Conservation (phyloP, 345 rosid species). For the Eucalyptus curtisii region DNA sequence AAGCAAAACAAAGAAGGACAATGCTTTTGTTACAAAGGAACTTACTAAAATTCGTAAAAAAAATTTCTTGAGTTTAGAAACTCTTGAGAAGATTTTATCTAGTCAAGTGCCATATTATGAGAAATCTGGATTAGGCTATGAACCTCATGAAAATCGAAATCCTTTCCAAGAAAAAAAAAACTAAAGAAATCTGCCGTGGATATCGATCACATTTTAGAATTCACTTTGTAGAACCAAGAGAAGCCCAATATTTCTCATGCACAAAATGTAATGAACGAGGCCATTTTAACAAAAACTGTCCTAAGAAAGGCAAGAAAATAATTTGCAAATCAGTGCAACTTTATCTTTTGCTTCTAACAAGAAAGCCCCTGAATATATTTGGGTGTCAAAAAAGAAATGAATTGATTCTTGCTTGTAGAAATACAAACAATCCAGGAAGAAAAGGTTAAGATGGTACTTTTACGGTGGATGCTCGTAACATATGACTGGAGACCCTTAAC, state of each 20-base stretch:
- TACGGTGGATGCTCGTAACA: not conserved
- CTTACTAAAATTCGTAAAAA: no score
- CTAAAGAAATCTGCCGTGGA: not conserved
- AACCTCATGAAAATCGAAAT: not conserved
- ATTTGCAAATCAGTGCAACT: not conserved
- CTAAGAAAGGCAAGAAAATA: not conserved
- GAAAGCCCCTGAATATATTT: not conserved
- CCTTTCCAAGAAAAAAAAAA: not conserved
- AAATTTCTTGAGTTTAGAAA: no score
- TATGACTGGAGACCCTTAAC: not conserved
- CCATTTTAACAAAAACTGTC: not conserved
- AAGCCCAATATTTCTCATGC: not conserved
- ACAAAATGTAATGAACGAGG: not conserved
- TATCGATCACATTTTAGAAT: not conserved
- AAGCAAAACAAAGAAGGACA: not conserved
- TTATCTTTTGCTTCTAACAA: not conserved
- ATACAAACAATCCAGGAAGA: not conserved
- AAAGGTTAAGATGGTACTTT: not conserved
- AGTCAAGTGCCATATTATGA: not conserved
- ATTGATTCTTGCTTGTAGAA: not conserved
- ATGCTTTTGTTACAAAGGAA: not conserved
- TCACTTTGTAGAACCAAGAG: not conserved
- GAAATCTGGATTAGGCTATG: not conserved
- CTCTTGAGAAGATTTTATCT: not conserved
- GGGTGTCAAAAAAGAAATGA: not conserved